phyloP scores from a whole-genome alignment of 1,139 yeast species.

The Kodamaea plutei region DNA sequence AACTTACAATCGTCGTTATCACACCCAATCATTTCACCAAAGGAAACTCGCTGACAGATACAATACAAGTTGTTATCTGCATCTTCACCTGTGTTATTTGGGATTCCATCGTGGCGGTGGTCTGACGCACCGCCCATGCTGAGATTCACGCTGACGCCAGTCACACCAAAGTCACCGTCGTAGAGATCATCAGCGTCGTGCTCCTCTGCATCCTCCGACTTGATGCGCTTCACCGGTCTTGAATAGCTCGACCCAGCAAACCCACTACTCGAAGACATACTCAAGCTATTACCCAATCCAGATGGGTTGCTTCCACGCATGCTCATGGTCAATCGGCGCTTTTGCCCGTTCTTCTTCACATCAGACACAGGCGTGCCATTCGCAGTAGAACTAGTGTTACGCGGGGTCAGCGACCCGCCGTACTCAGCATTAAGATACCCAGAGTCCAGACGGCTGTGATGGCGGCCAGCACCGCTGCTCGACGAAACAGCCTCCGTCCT shows the following conservation, averaged over 20 bases:
- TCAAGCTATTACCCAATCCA: conserved; percentile 8
- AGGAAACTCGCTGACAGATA: conserved; percentile 78
- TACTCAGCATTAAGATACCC: conserved; percentile 21
- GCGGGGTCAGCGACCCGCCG: conserved; percentile 33
- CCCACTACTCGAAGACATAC: conserved; percentile 8
- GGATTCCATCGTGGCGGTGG: conserved; percentile 8
- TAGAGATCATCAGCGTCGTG: conserved; percentile 7
- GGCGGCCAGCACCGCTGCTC: conserved; percentile 1
- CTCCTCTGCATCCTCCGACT: conserved; percentile 21
- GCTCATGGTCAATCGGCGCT: conserved; percentile 21
- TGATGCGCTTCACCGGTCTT: conserved; percentile 25
- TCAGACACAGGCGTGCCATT: conserved; percentile 20
- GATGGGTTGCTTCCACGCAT: conserved; percentile 12
- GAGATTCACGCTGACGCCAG: conserved; percentile 6
- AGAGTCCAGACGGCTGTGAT: conserved; percentile 11
- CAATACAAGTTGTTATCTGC: conserved; percentile 68
- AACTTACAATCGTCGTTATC: conserved; percentile 76
- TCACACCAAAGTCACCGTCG: conserved; percentile 7
- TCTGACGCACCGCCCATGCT: conserved; percentile 2
- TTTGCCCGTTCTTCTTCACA: conserved; percentile 22
- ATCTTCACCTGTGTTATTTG: conserved; percentile 45
- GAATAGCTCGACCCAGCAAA: conserved; percentile 8
- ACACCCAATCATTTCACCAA: conserved; percentile 92
- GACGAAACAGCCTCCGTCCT: conserved; percentile 4
- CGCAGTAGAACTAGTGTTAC: conserved; percentile 15